Evolutionary conservation across 2,329 filamentous ascomycete species (phyloP), one percentile per base, ranked within the genome.

Genomic region (Trichoderma simmonsii): DNA sequence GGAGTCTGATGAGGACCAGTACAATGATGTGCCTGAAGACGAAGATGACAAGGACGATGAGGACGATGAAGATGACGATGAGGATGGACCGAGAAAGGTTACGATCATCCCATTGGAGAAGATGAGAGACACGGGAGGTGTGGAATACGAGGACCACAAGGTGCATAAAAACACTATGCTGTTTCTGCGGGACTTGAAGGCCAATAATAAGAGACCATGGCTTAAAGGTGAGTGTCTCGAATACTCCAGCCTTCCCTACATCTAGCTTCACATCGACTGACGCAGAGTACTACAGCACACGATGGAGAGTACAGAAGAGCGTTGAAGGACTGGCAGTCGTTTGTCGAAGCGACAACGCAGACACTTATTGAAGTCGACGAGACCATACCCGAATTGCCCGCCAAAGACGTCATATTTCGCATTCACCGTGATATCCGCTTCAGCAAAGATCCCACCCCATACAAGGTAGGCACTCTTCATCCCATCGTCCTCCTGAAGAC

Each of bases 381-480:
- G 70, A 97, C 94, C 1, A 89, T 97, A 56, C 95, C 95, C 1
- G 94, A 97, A 76, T 84, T 97, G 26, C 95, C 95, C 1, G 85
- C 91, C 69, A 96, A 97, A 80, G 94, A 97, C 78, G 85, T 97
- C 76, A 90, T 94, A 62, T 97, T 95, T 80, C 91, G 94, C 73
- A 96, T 97, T 72, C 94, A 97, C 81, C 87, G 94, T 76, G 94
- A 97, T 77, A 87, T 96, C 57, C 89, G 94, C 70, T 97, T 97
- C 82, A 92, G 88, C 77, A 92, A 93, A 76, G 91, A 97, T 77
- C 92, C 89, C 24, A 96, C 93, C 3, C 94, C 95, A 0, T 97
- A 97, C 85, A 97, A 97, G 87, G 92, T 92, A 82, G 77, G 85
- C 54, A 24, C 26, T 6, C 18, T 12, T 18, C 11, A 5, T 8